Evolutionary conservation across 805 yeast genomes (phyloP), one percentile per base, ranked within the genome.

Genomic region (Schizosaccharomyces lindneri): DNA sequence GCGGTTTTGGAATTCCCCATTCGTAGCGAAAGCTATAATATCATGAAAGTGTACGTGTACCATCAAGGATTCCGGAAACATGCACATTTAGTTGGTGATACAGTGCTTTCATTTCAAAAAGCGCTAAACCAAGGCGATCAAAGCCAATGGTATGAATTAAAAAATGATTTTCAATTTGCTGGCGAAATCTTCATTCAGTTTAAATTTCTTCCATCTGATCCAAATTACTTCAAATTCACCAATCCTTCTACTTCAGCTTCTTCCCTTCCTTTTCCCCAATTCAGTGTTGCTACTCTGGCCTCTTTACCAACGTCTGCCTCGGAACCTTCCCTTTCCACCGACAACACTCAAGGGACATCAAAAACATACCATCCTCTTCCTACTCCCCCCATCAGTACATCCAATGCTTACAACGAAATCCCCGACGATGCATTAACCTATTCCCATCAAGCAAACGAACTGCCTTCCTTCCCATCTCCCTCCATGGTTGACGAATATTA

Each of bases 151-250:
- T 85, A 83, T 68, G 81, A 80, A 39, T 73, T 93, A 63, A 73
- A 76, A 55, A 80, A 80, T 68, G 82, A 81, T 59, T 82, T 81
- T 24, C 80, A 82, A 66, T 81, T 83, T 62, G 95, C 96, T 0
- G 98, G 98, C 1, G 85, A 81, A 70, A 80, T 93, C 0, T 90
- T 82, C 70, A 73, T 93, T 62, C 97, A 93, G 68, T 83, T 93
- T 84, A 87, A 97, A 0, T 93, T 87, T 68, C 87, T 86, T 68
- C 93, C 95, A 1, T 69, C 75, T 1, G 68, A 36, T 17, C 60
- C 60, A 9, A 7, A n/a, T 24, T 51, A 51, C 57, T 51, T 51
- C 21, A 29, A 21, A 21, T 17, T 17, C 11, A 13, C 36, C 41
- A 36, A 36, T 29, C 27, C 57, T 29, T 51, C 57, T 3, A 24